Base-by-base conservation (phyloP, 345 rosid genomes). In the Dipteronia sinensis region DNA sequence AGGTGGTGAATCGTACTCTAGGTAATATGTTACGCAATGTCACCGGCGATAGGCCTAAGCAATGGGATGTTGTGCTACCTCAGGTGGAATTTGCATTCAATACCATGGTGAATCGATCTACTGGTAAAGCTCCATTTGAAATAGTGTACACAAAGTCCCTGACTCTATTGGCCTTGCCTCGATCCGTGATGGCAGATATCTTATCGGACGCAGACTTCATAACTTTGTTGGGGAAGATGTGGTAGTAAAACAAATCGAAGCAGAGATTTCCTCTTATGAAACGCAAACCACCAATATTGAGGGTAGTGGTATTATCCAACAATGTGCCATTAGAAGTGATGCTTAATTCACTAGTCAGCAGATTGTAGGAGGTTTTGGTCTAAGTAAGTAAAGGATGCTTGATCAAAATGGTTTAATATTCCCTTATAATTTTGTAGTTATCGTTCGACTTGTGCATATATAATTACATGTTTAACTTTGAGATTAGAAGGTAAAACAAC, bases 111-210 rank as follows among this genome's bases (percentile, higher is more conserved):
- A 34, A 34, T 34, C 6, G 38, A 6, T 4, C 38, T 34, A 34
- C 1, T 0, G 38, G 38, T 34, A 34, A 34, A 34, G 38, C 38
- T 5, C 38, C 6, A 0, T 34, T 34, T 34, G 38, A 34, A 31
- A 34, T 34, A 4, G 38, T 34, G 6, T 34, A 34, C 6, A 34
- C 6, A 34, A 34, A 34, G n/a, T n/a, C n/a, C n/a, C n/a, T n/a
- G n/a, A n/a, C n/a, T n/a, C n/a, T n/a, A n/a, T n/a, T n/a, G n/a
- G n/a, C n/a, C n/a, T n/a, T n/a, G n/a, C n/a, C 85, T 90, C 98
- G 23, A 94, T 96, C 56, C 92, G 97, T 2, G 98, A 96, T 76
- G 99, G 94, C 78, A 91, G 95, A 27, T 96, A 96, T 78, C 95
- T 97, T 66, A 70, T 97, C 10, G 98, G 99, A 49, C 92, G 95